Conservation (phyloP, 352 stramenopile genomes). For the Aphanomyces stellatus region DNA sequence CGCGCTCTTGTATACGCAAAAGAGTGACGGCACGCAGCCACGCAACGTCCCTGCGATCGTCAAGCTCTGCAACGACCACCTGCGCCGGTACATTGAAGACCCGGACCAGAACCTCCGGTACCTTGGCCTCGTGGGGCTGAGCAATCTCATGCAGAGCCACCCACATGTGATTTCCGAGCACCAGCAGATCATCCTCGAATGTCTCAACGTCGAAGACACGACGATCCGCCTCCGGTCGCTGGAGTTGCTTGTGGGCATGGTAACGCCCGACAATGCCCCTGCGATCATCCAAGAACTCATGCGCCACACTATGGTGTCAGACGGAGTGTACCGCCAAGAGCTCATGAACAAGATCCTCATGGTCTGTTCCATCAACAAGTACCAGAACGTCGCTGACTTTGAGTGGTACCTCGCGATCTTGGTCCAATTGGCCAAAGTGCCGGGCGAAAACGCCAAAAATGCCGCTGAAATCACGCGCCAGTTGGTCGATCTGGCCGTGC, state of each 20-base stretch:
- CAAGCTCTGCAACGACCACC: conserved; percentile 91
- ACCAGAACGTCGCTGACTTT: conserved; percentile 97
- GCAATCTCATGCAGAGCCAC: conserved; percentile 94
- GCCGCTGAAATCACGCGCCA: conserved; percentile 88
- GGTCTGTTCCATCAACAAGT: conserved; percentile 97
- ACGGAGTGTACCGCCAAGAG: conserved; percentile 92
- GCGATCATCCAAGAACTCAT: conserved; percentile 96
- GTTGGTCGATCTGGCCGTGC: conserved; percentile 94
- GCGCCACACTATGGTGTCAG: conserved; percentile 89
- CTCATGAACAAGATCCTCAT: conserved; percentile 94
- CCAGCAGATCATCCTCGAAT: conserved; percentile 93
- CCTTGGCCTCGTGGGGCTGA: conserved; percentile 95
- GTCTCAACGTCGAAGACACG: conserved; percentile 96
- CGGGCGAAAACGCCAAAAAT: conserved; percentile 56
- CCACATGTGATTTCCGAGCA: conserved; percentile 93
- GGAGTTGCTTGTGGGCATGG: conserved; percentile 93
- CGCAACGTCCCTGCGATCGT: conserved; percentile 92
- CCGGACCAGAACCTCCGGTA: conserved; percentile 98
- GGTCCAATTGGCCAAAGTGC: conserved; percentile 89
- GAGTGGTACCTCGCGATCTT: conserved; percentile 98
- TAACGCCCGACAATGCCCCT: conserved; percentile 92
- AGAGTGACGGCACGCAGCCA: conserved; percentile 92
- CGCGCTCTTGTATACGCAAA: conserved; percentile 94
- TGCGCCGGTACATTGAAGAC: conserved; percentile 95
- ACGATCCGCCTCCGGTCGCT: conserved; percentile 97